phyloP scores from a whole-genome alignment of 2,329 filamentous ascomycete species.

The Ophiocordyceps camponoti-saundersi region DNA sequence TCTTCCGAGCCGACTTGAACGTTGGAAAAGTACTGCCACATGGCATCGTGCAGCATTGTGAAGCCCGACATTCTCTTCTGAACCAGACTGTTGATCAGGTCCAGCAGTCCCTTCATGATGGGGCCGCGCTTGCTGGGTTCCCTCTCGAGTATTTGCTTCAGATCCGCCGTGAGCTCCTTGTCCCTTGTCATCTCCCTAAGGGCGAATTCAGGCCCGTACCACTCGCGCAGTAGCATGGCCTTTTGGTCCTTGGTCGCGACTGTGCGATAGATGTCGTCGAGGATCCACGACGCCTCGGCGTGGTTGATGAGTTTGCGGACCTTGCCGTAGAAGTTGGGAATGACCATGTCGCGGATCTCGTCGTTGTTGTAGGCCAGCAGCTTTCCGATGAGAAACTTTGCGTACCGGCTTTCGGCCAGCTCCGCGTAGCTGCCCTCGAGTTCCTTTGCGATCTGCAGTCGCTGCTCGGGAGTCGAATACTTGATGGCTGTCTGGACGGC shows the following conservation, averaged over 20 bases:
- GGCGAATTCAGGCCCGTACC: conserved; percentile 89
- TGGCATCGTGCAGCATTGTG: conserved; percentile 94
- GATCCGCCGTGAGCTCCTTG: conserved; percentile 43
- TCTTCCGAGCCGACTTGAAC: conserved; percentile 63
- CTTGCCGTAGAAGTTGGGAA: conserved; percentile 89
- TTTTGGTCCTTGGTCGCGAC: conserved; percentile 79
- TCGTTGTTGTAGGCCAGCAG: conserved; percentile 81
- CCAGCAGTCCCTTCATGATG: conserved; percentile 71
- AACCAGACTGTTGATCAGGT: conserved; percentile 79
- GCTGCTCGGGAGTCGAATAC: conserved; percentile 73
- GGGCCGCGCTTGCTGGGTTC: conserved; percentile 73
- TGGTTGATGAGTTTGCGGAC: conserved; percentile 91
- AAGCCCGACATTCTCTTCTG: conserved; percentile 97
- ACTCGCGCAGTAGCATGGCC: conserved; percentile 71
- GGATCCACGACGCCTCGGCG: conserved; percentile 89
- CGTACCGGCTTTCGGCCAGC: conserved; percentile 86
- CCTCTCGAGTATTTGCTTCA: conserved; percentile 56
- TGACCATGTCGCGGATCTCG: conserved; percentile 73
- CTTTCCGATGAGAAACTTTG: conserved; percentile 94
- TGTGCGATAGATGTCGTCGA: conserved; percentile 89
- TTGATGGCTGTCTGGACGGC: conserved; percentile 95
- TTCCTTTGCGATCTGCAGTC: conserved; percentile 73
- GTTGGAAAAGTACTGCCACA: conserved; percentile 89
- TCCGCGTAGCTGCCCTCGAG: conserved; percentile 70
- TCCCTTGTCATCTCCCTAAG: conserved; percentile 48